Evolutionary conservation across 768 basidiomycete species (phyloP).

Genomic region (Lentinula guzmanii): DNA sequence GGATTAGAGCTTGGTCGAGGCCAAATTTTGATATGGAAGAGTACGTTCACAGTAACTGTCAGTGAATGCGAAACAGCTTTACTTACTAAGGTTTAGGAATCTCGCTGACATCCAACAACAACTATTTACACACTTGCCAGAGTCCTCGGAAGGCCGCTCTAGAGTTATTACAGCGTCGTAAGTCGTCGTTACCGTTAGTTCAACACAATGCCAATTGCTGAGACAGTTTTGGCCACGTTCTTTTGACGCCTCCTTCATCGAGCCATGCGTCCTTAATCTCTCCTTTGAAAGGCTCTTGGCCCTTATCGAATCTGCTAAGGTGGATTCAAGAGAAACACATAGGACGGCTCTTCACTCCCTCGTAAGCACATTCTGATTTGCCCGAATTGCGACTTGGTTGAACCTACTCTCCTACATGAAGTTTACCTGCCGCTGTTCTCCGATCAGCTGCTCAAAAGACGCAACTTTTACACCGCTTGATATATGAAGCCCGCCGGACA

Average conservation of each 20-base stretch:
- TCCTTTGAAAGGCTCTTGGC: constrained; percentile 36
- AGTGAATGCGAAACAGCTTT: too few species aligned
- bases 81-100: constrained; percentile 1
- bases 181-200: constrained; percentile 9
- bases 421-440: constrained; percentile 25
- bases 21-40: constrained; percentile 23
- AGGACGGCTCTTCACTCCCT: constrained; percentile 11
- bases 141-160: background rate
- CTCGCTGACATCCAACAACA: constrained; percentile 7
- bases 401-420: constrained; percentile 21
- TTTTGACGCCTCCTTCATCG: constrained; percentile 34
- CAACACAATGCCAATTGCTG: constrained; percentile 5
- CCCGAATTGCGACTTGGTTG: background rate
- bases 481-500: constrained; percentile 34
- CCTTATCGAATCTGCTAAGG: constrained; percentile 32
- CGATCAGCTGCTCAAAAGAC: constrained; percentile 23
- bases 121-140: background rate
- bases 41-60: constrained; percentile 20
- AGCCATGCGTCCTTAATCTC: constrained; percentile 35
- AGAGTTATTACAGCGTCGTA: constrained; percentile 35
- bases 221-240: constrained; percentile 52
- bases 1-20: constrained; percentile 31
- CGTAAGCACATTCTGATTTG: constrained; percentile 5
- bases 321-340: constrained; percentile 14
- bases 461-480: constrained; percentile 36